Evolutionary conservation across 2,329 filamentous ascomycete genomes (phyloP), one percentile per base, ranked within the genome.

Genomic region (Mycosphaerella sp.): DNA sequence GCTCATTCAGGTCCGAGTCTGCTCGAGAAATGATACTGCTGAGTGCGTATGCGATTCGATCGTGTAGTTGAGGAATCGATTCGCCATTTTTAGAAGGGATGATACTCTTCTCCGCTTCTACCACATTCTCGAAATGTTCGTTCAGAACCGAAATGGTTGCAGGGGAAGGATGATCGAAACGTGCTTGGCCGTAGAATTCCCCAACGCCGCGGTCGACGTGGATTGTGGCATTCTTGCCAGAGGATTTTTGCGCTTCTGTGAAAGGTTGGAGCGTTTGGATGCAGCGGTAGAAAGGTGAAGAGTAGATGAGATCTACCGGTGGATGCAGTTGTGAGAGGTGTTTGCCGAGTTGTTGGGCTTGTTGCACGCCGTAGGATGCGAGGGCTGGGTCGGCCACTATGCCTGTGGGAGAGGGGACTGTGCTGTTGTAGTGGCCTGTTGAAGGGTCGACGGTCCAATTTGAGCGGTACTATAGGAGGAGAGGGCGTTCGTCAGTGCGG

Each of bases 161-260:
- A 2, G 91, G 89, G 13, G 78, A 76, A 0, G 93, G 93, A 64
- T 97, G 93, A 49, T 86, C 78, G 69, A 95, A 96, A 53, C 82
- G 82, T 13, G 90, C 89, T 42, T 81, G 77, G 21, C 93, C 93
- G 68, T 93, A 97, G 85, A 93, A 97, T 73, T 98, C 93, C 55
- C 87, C 71, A 62, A 77, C 59, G 62, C 75, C 56, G 61, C 73
- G 60, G 65, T 75, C 52, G 63, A 74, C 56, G 36, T 64, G 58
- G 42, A 68, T 59, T 14, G 50, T 49, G 13, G 57, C 18, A 5
- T 41, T 55, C 21, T 56, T 49, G 25, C 54, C 53, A 28, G 56
- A 51, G 50, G 52, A 53, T 70, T 64, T 43, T 71, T 81, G 73
- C 9, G 67, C 67, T n/a, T 73, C 68, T 43, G 84, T 73, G 60